A percentile compares a stretch with the other conserved stretches of the same genome.
Conservation (phyloP, 495 filamentous ascomycete genomes). For the Rostrohypoxylon terebratum region DNA sequence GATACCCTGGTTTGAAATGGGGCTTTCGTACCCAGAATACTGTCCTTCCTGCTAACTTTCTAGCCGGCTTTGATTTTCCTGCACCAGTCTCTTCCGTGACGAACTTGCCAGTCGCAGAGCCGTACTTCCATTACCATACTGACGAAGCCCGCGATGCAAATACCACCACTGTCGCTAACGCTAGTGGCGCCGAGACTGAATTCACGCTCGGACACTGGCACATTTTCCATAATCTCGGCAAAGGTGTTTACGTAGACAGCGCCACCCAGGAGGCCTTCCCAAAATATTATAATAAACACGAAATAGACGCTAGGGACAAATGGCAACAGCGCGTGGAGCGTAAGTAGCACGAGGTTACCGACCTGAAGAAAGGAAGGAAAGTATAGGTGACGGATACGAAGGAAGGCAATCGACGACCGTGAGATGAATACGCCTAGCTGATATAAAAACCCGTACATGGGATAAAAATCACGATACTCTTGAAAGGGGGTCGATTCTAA, state of each 20-base stretch:
- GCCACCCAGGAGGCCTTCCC: slow-evolving; percentile 93
- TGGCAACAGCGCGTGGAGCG: slow-evolving; percentile 76
- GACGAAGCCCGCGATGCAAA: slow-evolving; percentile 88
- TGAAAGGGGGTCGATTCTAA: slow-evolving; percentile 78
- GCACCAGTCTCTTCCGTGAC: slow-evolving; percentile 82
- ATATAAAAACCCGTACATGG: slow-evolving; percentile 90
- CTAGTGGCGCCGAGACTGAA: slow-evolving; percentile 90
- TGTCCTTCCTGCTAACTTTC: neutral
- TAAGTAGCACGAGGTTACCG: slow-evolving; percentile 78
- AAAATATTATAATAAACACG: slow-evolving; percentile 87
- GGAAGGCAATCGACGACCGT: slow-evolving; percentile 86
- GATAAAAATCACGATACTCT: slow-evolving; percentile 88
- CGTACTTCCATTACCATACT: slow-evolving; percentile 85
- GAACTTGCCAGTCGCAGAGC: slow-evolving; percentile 85
- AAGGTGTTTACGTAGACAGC: slow-evolving; percentile 96
- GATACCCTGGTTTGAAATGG: neutral
- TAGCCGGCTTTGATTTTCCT: slow-evolving; percentile 55
- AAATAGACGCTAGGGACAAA: slow-evolving; percentile 87
- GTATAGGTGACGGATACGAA: slow-evolving; percentile 85
- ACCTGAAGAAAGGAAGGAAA: slow-evolving; percentile 85
- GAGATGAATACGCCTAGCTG: slow-evolving; percentile 95
- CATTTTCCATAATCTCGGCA: slow-evolving; percentile 83
- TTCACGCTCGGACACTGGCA: slow-evolving; percentile 81
- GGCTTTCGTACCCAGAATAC: neutral
- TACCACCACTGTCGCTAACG: slow-evolving; percentile 91